These are phyloP conservation scores for Balamuthia mandrillaris DNA, from an alignment of 208 protist species.

Conservation along the genomic window DNA sequence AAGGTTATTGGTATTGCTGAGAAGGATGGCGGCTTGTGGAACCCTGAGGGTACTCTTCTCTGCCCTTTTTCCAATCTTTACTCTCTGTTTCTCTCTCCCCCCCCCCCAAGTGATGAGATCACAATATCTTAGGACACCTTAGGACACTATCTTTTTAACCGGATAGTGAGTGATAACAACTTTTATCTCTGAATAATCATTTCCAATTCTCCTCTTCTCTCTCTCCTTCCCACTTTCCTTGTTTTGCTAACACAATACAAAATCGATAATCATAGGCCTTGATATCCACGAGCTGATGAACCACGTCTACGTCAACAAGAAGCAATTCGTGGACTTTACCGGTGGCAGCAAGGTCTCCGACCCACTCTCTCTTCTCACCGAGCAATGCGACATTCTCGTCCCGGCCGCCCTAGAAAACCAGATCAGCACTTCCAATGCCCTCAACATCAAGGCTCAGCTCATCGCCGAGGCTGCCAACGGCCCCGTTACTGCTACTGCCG, in stretches of 20 bases:
- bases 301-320: constrained; percentile 45
- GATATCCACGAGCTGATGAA: constrained; percentile 44
- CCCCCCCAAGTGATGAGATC: too few species aligned
- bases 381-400: constrained; percentile 78
- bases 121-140: too few species aligned
- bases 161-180: too few species aligned
- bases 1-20: constrained; percentile 74
- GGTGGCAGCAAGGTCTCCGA: constrained; percentile 46
- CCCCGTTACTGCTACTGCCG: constrained; percentile 72
- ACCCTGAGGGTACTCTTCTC: constrained; percentile 56
- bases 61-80: too few species aligned
- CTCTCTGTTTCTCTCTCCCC: too few species aligned
- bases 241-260: too few species aligned
- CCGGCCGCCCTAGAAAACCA: constrained; percentile 75
- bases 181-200: too few species aligned
- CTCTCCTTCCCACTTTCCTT: too few species aligned
- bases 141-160: too few species aligned
- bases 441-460: constrained; percentile 73
- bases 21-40: constrained; percentile 68
- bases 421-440: constrained; percentile 71
- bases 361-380: constrained; percentile 39
- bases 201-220: too few species aligned
- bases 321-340: constrained; percentile 66
- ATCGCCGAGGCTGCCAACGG: constrained; percentile 82
- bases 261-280: too few species aligned